Conservation (phyloP, 352 stramenopile species). For the Phytophthora boehmeriae region DNA sequence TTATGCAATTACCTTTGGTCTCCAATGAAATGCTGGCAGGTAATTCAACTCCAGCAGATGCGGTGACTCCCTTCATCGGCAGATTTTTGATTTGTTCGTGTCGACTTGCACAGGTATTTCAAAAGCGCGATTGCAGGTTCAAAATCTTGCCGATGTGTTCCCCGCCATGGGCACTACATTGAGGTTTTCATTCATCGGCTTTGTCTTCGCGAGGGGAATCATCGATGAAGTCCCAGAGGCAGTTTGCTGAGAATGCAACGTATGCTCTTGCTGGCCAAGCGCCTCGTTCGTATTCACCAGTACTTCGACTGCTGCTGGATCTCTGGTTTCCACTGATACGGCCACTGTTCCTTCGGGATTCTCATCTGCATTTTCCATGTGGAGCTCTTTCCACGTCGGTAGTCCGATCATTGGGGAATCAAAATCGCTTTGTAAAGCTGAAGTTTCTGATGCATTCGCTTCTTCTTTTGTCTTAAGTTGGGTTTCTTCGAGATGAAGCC, state of each 20-base stretch:
- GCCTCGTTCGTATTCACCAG: too few relatives aligned
- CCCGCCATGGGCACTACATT: not conserved
- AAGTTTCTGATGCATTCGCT: not conserved
- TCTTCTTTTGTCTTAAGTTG: slow-evolving; percentile 10
- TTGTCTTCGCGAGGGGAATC: not conserved
- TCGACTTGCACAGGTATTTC: not conserved
- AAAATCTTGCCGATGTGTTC: not conserved
- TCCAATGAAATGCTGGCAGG: not conserved
- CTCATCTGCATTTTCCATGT: slow-evolving; percentile 24
- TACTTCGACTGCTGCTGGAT: not conserved
- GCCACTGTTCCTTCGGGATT: slow-evolving; percentile 6
- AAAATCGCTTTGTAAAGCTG: slow-evolving; percentile 1
- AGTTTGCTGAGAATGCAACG: not conserved
- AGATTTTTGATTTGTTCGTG: not conserved
- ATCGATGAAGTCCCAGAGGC: not conserved
- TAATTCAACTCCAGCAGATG: not conserved
- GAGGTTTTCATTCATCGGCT: not conserved
- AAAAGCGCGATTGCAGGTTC: not conserved
- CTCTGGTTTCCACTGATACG: not conserved
- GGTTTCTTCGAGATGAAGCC: slow-evolving; percentile 32
- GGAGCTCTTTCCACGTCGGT: slow-evolving; percentile 14
- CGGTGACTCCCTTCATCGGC: too few relatives aligned
- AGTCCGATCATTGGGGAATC: slow-evolving; percentile 9
- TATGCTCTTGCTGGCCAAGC: not conserved
- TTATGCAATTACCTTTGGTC: too few relatives aligned